Base-by-base conservation (phyloP, 2,329 filamentous ascomycete species). In the Paraconiothyrium brasiliense region DNA sequence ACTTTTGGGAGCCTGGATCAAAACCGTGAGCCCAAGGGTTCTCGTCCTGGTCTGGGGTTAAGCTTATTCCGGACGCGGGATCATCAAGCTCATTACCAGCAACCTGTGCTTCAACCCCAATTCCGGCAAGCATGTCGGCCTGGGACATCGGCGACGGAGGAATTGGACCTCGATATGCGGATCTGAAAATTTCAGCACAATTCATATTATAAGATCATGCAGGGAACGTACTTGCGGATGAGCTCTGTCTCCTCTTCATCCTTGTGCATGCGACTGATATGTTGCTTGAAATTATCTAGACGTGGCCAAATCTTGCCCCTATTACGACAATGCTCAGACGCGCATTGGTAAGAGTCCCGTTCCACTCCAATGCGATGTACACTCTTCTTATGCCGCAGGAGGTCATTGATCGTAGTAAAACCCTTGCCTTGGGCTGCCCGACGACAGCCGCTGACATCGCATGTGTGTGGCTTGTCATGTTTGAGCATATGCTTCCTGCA, bases 251-350 rank as follows among this genome's bases (percentile, higher is more conserved):
- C 67, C 59, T 84, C 75, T 44, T 83, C 78, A 4, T 83, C 73
- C 1, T 72, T 63, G 74, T 97, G 93, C 70, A 92, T 87, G 11
- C 90, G 86, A 54, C 81, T 83, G 49, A 97, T 84, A 73, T 97
- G 94, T 39, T 90, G 88, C 63, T 89, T 89, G 76, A 97, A 97
- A 72, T 97, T 97, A 77, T 97, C 94, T 54, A 89, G 83, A 24
- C 94, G 87, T 0, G 91, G 90, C 92, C 92, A 97, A 39, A 84
- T 80, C 75, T 96, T 97, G 1, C 81, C 81, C 63, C 83, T 89
- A 27, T 82, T 85, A 27, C 80, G 82, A 70, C 90, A 93, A 24
- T 80, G 71, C 7, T 78, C 78, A 6, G 86, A 80, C 54, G 83
- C 83, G 73, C 92, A 95, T 59, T 83, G 84, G 66, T 85, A 92